Evolutionary conservation across 2,329 filamentous ascomycete species (phyloP).

Genomic region (Tricladium varicosporioides): DNA sequence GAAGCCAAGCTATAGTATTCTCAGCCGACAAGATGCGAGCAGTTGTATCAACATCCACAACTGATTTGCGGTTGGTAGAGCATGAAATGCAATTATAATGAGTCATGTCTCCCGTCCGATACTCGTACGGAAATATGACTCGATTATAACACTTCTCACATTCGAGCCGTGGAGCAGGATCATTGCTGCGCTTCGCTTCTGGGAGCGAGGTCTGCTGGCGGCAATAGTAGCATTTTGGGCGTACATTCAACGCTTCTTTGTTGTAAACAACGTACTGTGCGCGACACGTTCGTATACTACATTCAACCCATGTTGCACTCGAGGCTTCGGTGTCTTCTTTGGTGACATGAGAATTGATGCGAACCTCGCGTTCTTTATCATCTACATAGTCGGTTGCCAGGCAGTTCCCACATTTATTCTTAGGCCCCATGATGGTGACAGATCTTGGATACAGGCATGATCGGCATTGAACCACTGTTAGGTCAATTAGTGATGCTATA

Average conservation of each 20-base stretch:
- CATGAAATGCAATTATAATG: slow-evolving; percentile 19
- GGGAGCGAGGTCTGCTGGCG: slow-evolving; percentile 10
- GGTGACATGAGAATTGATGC: slow-evolving; percentile 8
- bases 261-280: slow-evolving; percentile 23
- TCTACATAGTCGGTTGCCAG: slow-evolving; percentile 7
- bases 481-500: too few species aligned
- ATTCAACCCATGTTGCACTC: slow-evolving; percentile 20
- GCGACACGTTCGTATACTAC: slow-evolving; percentile 17
- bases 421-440: slow-evolving; percentile 20
- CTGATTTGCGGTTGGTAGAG: slow-evolving; percentile 9
- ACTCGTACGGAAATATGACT: slow-evolving; percentile 16
- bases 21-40: slow-evolving; percentile 8
- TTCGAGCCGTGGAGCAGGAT: slow-evolving; percentile 7
- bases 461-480: slow-evolving; percentile 2
- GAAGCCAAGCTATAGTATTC: slow-evolving; percentile 15
- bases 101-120: slow-evolving; percentile 11
- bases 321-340: slow-evolving; percentile 16
- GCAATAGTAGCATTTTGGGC: slow-evolving; percentile 23
- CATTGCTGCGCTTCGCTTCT: not conserved
- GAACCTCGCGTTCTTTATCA: slow-evolving; percentile 1
- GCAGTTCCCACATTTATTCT: slow-evolving; percentile 19
- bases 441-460: slow-evolving; percentile 19
- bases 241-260: slow-evolving; percentile 15
- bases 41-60: slow-evolving; percentile 16
- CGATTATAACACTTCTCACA: slow-evolving; percentile 18